Percentiles rank a stretch among this genome's conserved stretches.
Evolutionary conservation across 1,139 yeast species (phyloP).

Genomic region (Candida sp.): DNA sequence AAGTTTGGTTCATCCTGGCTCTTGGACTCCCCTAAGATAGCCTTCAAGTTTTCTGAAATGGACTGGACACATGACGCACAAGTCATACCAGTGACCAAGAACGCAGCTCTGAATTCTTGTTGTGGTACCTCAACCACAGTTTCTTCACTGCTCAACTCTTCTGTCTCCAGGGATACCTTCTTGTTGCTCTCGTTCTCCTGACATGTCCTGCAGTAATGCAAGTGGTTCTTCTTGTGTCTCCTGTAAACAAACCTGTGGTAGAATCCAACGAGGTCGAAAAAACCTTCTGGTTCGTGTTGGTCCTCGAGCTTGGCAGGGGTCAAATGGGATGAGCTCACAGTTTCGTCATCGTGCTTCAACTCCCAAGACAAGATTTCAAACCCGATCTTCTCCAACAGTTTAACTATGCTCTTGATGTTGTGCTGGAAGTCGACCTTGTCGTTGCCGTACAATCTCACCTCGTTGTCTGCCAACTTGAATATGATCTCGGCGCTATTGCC

Average conservation of each 20-base stretch:
- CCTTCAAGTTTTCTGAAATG: slow-evolving; percentile 46
- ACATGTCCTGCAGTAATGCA: slow-evolving; percentile 38
- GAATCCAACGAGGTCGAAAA: slow-evolving; percentile 17
- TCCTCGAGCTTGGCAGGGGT: slow-evolving; percentile 4
- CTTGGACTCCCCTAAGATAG: slow-evolving; percentile 18
- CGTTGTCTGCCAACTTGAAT: slow-evolving; percentile 20
- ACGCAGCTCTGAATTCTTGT: slow-evolving; percentile 50
- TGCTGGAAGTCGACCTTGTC: slow-evolving; percentile 13
- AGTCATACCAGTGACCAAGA: slow-evolving; percentile 67
- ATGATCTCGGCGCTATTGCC: slow-evolving; percentile 13
- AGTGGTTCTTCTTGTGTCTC: slow-evolving; percentile 23
- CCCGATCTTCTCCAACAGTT: slow-evolving; percentile 29
- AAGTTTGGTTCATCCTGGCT: slow-evolving; percentile 27
- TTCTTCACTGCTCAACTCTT: slow-evolving; percentile 20
- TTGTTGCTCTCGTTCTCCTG: slow-evolving; percentile 20
- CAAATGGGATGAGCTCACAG: slow-evolving; percentile 16
- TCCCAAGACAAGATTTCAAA: slow-evolving; percentile 42
- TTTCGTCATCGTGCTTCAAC: slow-evolving; percentile 20
- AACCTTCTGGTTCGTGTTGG: slow-evolving; percentile 15
- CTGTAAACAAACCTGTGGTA: slow-evolving; percentile 13
- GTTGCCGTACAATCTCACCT: slow-evolving; percentile 24
- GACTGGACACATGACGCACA: slow-evolving; percentile 62
- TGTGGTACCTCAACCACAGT: slow-evolving; percentile 31
- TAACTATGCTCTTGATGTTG: slow-evolving; percentile 25
- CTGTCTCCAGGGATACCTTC: background rate